A percentile compares a stretch with the other conserved stretches of the same genome.
Conservation (phyloP, 345 rosid genomes). For the Punica granatum region DNA sequence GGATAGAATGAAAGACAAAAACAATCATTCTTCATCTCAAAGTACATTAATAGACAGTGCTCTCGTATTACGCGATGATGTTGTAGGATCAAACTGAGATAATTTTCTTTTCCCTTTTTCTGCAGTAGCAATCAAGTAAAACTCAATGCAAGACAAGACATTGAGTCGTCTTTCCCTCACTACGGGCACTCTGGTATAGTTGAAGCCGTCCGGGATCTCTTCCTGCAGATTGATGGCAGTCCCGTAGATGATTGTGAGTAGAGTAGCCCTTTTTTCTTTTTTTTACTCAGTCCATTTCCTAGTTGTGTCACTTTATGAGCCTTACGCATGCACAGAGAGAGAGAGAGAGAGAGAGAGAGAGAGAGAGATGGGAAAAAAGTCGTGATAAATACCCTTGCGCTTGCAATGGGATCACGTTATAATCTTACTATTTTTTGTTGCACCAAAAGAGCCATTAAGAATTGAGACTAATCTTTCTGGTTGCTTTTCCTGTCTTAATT, state of each 20-base stretch:
- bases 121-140: conserved; percentile 33
- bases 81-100: background rate
- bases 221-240: conserved; percentile 71
- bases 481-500: background rate
- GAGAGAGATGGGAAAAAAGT: background rate
- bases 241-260: conserved; percentile 31
- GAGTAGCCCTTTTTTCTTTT: conserved; percentile 7
- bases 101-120: background rate
- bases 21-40: background rate
- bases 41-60: background rate
- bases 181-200: conserved; percentile 82
- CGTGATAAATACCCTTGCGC: background rate
- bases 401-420: background rate
- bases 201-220: conserved; percentile 81
- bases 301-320: background rate
- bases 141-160: conserved; percentile 24
- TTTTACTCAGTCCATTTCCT: background rate
- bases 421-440: background rate
- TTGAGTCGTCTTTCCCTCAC: conserved; percentile 58
- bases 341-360: background rate
- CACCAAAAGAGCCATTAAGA: background rate
- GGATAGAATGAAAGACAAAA: background rate
- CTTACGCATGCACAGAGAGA: background rate
- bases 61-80: background rate
- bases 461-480: background rate